A percentile compares a stretch with the other conserved stretches of the same genome.
phyloP scores from a whole-genome alignment of 352 stramenopile genomes.

The Globisporangium recalcitrans region DNA sequence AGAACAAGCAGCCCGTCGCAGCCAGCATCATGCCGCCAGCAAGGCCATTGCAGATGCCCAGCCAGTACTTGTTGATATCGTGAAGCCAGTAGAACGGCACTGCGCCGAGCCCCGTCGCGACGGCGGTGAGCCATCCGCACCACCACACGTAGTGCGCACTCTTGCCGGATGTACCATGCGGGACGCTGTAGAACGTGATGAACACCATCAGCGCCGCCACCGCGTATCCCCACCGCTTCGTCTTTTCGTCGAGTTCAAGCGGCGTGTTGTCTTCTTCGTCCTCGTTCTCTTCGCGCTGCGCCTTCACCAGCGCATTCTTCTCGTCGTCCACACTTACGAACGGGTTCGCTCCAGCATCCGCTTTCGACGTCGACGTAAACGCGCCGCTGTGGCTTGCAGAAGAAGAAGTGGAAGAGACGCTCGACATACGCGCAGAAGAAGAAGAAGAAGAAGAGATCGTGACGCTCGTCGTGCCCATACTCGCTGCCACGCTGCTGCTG shows the following conservation, averaged over 20 bases:
- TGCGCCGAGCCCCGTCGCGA: conserved; percentile 93
- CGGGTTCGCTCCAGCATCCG: not conserved
- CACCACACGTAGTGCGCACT: conserved; percentile 93
- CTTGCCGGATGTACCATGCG: conserved; percentile 37
- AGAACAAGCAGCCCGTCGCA: conserved; percentile 92
- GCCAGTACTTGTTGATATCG: conserved; percentile 92
- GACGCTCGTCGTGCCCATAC: conserved; percentile 12
- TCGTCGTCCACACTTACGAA: conserved; percentile 12
- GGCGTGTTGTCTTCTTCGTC: conserved; percentile 14
- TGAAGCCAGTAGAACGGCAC: conserved; percentile 93
- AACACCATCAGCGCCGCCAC: conserved; percentile 45
- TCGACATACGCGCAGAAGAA: not conserved
- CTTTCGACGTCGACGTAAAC: not conserved
- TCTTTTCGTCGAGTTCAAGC: conserved; percentile 19
- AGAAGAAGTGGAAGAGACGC: not conserved
- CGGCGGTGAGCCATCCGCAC: conserved; percentile 96
- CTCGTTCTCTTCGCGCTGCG: not conserved
- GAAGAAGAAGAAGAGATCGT: conserved; percentile 11
- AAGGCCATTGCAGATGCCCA: conserved; percentile 93
- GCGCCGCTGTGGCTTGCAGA: conserved; percentile 1
- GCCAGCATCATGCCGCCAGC: conserved; percentile 98
- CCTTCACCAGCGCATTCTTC: conserved; percentile 15
- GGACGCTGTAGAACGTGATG: conserved; percentile 65
- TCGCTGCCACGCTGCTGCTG: conserved; percentile 5
- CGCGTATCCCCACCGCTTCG: conserved; percentile 38